These are phyloP conservation scores for Blastobotrys parvus DNA, from an alignment of 805 yeast species.

Conservation along the genomic window DNA sequence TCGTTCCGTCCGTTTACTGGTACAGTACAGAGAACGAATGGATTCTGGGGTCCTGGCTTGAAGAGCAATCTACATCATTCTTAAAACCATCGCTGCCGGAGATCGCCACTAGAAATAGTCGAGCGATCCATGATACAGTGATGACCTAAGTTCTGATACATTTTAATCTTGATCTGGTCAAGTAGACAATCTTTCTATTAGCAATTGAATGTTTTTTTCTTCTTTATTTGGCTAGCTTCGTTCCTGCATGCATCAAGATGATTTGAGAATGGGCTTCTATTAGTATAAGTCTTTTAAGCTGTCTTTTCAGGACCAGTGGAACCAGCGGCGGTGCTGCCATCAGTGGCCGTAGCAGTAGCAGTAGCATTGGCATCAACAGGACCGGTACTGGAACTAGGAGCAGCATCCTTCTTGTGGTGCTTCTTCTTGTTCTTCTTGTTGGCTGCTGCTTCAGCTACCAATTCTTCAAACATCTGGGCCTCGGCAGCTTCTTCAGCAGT, in stretches of 20 bases:
- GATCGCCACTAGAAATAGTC: constrained; percentile 63
- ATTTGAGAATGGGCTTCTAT: too few relatives aligned
- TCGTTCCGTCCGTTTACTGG: not conserved
- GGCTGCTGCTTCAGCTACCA: constrained; percentile 77
- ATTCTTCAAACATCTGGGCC: constrained; percentile 78
- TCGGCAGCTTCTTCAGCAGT: constrained; percentile 88
- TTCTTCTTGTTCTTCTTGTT: constrained; percentile 47
- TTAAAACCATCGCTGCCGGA: constrained; percentile 98
- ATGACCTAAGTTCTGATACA: constrained; percentile 89
- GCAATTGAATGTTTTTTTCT: too few relatives aligned
- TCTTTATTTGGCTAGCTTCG: too few relatives aligned
- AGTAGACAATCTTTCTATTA: too few relatives aligned
- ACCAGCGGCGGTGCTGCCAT: not conserved
- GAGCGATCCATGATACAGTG: constrained; percentile 81
- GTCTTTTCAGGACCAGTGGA: too few relatives aligned
- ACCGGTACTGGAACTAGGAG: constrained; percentile 5
- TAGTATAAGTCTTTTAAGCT: too few relatives aligned
- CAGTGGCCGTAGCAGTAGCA: not conserved
- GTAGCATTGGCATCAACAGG: not conserved
- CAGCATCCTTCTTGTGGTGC: constrained; percentile 15
- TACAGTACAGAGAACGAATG: not conserved
- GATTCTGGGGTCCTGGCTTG: not conserved
- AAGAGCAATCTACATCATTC: constrained; percentile 39
- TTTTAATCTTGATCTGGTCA: constrained; percentile 18
- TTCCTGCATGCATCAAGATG: too few relatives aligned